Evolutionary conservation across 768 basidiomycete species (phyloP), one percentile per base, ranked within the genome.

Genomic region (Amanita subjunquillea): DNA sequence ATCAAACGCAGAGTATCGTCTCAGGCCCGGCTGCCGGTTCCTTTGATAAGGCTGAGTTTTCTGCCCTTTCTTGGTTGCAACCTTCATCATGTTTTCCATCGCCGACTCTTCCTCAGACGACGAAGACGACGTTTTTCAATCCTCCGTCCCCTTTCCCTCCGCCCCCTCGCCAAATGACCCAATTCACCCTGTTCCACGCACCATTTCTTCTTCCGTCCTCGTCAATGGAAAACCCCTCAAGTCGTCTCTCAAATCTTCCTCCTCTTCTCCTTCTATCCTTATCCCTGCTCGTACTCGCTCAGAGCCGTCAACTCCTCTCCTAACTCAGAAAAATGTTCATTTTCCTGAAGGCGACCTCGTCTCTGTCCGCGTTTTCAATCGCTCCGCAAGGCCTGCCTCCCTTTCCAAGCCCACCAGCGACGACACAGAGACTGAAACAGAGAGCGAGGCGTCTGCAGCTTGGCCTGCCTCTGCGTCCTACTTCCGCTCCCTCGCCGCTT

Each of bases 181-280:
- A 20, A 63, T 58, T 10, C 49, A 47, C 20, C 64, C 59, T 59
- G 42, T 75, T 62, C 55, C 65, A 52, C 59, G 74, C 57, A 65
- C 75, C 50, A 29, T 69, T 56, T 58, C 74, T 53, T 47, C 67
- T 56, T 58, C 73, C 12, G 72, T 83, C 50, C 64, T 83, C 32
- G 70, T 79, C 17, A 91, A 84, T 53, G 91, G 92, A 41, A 90
- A 90, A 62, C 87, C 91, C 3, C 83, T 96, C 67, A 91, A 91
- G 62, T 77, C 87, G 0, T 87, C 89, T 1, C 78, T 96, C 59
- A 96, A 95, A 64, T 69, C 68, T 4, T 77, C 76, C 32, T 70
- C 71, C 6, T 79, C 79, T 9, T 64, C 74, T 2, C 74, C 76
- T 40, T 70, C 68, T 58, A 76, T 79, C 48, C 65, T 70, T 40